A percentile compares a stretch with the other conserved stretches of the same genome.
Conservation (phyloP, 2,329 filamentous ascomycete genomes). For the Monosporascus ibericus region DNA sequence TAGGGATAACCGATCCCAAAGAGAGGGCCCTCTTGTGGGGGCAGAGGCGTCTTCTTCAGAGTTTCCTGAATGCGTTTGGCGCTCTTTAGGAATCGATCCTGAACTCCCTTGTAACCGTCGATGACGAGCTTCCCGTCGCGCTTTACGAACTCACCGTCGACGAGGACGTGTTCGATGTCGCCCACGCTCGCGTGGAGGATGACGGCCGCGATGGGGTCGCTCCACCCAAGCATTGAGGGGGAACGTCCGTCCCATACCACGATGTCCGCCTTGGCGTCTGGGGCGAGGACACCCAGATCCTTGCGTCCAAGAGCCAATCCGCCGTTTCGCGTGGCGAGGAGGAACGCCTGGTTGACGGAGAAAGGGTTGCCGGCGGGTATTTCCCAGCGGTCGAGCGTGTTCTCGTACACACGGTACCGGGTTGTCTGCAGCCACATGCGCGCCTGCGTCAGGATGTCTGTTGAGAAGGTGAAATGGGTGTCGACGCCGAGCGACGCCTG, state of each 20-base stretch:
- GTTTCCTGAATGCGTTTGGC: conserved; percentile 25
- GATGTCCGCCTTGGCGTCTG: conserved; percentile 45
- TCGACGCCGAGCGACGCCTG: conserved; percentile 49
- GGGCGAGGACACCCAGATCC: conserved; percentile 41
- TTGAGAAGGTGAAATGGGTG: conserved; percentile 46
- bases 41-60: conserved; percentile 15
- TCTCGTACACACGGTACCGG: conserved; percentile 32
- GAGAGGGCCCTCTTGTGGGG: conserved; percentile 15
- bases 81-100: conserved; percentile 25
- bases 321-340: conserved; percentile 46
- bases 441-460: conserved; percentile 45
- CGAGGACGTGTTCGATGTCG: conserved; percentile 42
- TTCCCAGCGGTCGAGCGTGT: conserved; percentile 32
- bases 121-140: conserved; percentile 26
- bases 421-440: conserved; percentile 47
- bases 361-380: conserved; percentile 44
- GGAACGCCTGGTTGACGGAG: conserved; percentile 48
- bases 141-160: conserved; percentile 42
- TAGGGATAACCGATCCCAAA: conserved; percentile 2
- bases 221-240: conserved; percentile 44
- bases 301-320: conserved; percentile 41
- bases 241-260: conserved; percentile 42
- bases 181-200: conserved; percentile 46
- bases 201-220: conserved; percentile 46
- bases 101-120: conserved; percentile 15